phyloP scores from a whole-genome alignment of 192 early-diverging fungal species.

The Coemansia reversa region DNA sequence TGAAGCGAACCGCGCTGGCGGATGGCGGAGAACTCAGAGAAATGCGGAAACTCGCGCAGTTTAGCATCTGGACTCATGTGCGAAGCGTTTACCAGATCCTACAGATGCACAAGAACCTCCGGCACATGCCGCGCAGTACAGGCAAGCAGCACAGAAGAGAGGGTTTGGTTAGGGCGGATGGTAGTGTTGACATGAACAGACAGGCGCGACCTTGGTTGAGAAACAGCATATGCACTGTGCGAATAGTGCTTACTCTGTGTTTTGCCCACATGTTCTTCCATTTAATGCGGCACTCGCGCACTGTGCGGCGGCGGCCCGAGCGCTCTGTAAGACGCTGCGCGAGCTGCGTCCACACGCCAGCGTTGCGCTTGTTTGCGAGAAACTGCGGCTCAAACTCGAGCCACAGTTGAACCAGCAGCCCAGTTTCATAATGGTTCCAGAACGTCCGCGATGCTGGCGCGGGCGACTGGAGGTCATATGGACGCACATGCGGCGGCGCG shows the following conservation, averaged over 20 bases:
- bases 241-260: conserved; percentile 45
- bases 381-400: conserved; percentile 53
- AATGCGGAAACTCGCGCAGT: conserved; percentile 55
- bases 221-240: background rate
- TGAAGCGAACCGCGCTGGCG: conserved; percentile 29
- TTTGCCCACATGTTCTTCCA: conserved; percentile 59
- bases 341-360: conserved; percentile 53
- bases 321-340: conserved; percentile 47
- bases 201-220: background rate
- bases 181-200: background rate
- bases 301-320: conserved; percentile 45
- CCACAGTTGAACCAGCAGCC: conserved; percentile 52
- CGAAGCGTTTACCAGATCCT: conserved; percentile 50
- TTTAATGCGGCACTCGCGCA: conserved; percentile 55
- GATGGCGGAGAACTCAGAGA: conserved; percentile 42
- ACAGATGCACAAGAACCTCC: conserved; percentile 2
- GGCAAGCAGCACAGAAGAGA: background rate
- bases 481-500: conserved; percentile 5
- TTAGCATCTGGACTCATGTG: conserved; percentile 54
- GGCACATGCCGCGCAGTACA: no score
- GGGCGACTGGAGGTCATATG: conserved; percentile 46
- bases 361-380: conserved; percentile 54
- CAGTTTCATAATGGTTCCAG: conserved; percentile 54
- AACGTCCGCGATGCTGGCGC: conserved; percentile 52
- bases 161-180: background rate